phyloP scores from a whole-genome alignment of 2,329 filamentous ascomycete species.

The Ophiostoma quercus region DNA sequence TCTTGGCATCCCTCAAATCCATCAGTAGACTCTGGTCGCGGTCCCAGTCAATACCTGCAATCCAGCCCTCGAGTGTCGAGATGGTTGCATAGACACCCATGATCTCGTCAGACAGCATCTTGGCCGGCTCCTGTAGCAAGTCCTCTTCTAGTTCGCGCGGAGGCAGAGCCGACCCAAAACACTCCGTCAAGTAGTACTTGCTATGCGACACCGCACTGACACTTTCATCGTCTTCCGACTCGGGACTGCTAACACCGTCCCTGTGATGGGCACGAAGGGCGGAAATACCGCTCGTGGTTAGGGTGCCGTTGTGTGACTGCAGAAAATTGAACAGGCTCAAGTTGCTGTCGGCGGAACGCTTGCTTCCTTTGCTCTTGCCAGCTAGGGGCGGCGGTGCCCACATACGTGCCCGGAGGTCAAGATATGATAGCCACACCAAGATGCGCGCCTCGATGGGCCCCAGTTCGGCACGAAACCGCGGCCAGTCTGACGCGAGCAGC shows the following conservation, averaged over 20 bases:
- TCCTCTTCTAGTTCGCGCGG: constrained; percentile 20
- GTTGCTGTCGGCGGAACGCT: neutral
- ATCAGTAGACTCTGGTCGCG: neutral
- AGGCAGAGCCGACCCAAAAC: constrained; percentile 15
- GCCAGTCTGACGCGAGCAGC: neutral
- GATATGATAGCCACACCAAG: neutral
- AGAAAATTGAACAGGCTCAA: neutral
- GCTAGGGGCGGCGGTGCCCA: neutral
- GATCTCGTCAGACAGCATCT: constrained; percentile 23
- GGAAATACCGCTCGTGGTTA: neutral
- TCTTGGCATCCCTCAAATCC: constrained; percentile 20
- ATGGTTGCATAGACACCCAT: constrained; percentile 22
- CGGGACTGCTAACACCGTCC: neutral
- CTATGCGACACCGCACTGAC: neutral
- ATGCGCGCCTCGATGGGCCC: neutral
- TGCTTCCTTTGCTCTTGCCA: neutral
- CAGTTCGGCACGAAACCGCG: neutral
- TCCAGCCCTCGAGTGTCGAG: constrained; percentile 18
- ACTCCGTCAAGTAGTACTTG: neutral
- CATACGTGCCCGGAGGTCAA: neutral
- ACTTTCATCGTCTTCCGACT: neutral
- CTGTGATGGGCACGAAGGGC: neutral
- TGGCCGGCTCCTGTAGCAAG: constrained; percentile 23
- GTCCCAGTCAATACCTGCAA: neutral
- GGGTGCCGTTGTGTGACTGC: neutral